phyloP scores from a whole-genome alignment of 1,284 basidiomycete species.

The Termitomyces sp. region DNA sequence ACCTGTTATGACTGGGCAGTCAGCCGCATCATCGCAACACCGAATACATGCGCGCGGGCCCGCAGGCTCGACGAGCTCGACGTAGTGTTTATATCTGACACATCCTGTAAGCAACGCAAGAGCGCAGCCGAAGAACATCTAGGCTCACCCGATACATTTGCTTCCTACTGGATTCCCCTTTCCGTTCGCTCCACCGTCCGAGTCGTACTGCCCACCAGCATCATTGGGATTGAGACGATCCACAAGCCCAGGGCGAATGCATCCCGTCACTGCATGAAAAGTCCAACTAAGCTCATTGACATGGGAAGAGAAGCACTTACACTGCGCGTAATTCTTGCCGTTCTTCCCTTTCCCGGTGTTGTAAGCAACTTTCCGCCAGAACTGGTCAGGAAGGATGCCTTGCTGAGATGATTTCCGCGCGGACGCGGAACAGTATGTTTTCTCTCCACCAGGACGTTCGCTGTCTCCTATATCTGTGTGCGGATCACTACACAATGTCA shows the following conservation, averaged over 20 bases:
- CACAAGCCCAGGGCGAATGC: conserved; percentile 37
- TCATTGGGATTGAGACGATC: conserved; percentile 38
- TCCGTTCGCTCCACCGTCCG: conserved; percentile 39
- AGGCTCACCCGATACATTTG: conserved; percentile 38
- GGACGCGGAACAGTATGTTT: conserved; percentile 40
- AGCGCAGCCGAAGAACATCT: background rate
- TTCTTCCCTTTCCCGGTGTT: conserved; percentile 33
- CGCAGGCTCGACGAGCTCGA: conserved; percentile 44
- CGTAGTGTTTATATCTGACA: conserved; percentile 43
- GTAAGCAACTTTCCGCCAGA: conserved; percentile 41
- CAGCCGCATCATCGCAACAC: conserved; percentile 43
- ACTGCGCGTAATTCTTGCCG: conserved; percentile 34
- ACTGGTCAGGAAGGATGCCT: conserved; percentile 36
- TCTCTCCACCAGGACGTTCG: conserved; percentile 44
- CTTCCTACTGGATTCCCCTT: conserved; percentile 44
- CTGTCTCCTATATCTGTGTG: conserved; percentile 48
- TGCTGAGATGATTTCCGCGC: conserved; percentile 32
- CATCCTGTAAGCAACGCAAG: background rate
- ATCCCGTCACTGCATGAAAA: conserved; percentile 39
- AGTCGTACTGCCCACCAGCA: conserved; percentile 47
- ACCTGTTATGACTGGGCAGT: conserved; percentile 41
- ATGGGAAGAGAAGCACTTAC: conserved; percentile 23
- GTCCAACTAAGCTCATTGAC: background rate
- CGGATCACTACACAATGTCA: conserved; percentile 21
- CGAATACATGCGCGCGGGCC: conserved; percentile 42